These are phyloP conservation scores for Colletotrichum chlorophyti DNA, from an alignment of 2,329 filamentous ascomycete genomes.

Conservation along the genomic window DNA sequence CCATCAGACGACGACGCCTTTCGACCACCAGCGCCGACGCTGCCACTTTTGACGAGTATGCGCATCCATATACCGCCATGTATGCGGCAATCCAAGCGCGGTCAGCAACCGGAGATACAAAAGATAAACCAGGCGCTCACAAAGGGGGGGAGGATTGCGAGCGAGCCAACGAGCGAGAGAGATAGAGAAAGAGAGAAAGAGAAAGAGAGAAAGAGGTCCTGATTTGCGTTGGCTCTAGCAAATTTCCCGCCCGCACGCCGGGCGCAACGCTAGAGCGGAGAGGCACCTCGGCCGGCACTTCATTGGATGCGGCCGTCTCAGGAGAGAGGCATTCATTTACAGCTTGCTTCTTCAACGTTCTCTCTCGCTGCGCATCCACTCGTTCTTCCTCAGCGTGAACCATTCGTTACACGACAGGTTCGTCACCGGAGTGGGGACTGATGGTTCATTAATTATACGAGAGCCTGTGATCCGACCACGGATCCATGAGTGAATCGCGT, in stretches of 20 bases:
- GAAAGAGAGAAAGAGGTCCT: too few relatives aligned
- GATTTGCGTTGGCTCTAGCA: too few relatives aligned
- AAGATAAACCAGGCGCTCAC: neutral
- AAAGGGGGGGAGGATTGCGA: neutral
- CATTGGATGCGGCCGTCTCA: neutral
- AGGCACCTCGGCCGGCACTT: neutral
- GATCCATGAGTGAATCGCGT: too few relatives aligned
- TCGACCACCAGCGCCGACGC: neutral
- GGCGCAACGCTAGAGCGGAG: too few relatives aligned
- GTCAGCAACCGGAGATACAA: neutral
- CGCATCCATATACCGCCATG: neutral
- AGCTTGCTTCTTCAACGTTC: neutral
- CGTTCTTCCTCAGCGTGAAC: too few relatives aligned
- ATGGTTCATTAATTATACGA: too few relatives aligned
- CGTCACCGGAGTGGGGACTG: too few relatives aligned
- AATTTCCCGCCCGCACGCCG: neutral
- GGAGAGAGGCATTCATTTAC: neutral
- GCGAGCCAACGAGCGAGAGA: neutral
- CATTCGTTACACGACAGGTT: too few relatives aligned
- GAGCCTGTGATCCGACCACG: too few relatives aligned
- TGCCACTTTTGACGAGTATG: too few relatives aligned
- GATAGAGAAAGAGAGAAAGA: too few relatives aligned
- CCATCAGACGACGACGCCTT: conserved; percentile 16
- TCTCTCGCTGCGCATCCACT: too few relatives aligned
- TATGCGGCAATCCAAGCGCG: neutral